phyloP scores from a whole-genome alignment of 2,329 filamentous ascomycete genomes.

The Trichoderma aggressivum region DNA sequence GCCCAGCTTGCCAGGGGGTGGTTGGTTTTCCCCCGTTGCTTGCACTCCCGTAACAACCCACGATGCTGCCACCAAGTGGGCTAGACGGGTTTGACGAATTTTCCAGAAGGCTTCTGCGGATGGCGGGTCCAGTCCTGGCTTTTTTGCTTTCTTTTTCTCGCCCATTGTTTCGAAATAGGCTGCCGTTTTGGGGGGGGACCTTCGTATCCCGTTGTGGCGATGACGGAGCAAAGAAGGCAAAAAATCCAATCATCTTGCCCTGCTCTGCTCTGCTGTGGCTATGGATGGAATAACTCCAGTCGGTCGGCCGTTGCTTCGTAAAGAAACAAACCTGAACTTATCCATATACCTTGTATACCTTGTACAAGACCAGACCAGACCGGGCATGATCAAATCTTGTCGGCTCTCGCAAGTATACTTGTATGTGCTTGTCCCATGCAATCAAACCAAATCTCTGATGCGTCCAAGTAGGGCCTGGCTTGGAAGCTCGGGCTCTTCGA shows the following conservation, averaged over 20 bases:
- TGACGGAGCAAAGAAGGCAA: neutral
- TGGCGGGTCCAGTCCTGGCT: neutral
- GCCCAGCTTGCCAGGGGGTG: neutral
- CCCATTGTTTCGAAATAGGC: neutral
- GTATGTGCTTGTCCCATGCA: neutral
- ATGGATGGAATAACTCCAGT: neutral
- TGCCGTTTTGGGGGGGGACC: neutral
- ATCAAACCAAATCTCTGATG: neutral
- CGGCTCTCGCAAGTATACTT: neutral
- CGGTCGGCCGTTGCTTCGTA: neutral
- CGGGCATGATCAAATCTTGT: neutral
- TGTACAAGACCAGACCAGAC: neutral
- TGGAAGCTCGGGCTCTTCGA: slow-evolving; percentile 1
- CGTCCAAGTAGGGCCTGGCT: neutral
- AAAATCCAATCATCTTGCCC: neutral
- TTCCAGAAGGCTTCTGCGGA: slow-evolving; percentile 12
- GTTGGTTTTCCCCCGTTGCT: neutral
- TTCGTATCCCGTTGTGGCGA: neutral
- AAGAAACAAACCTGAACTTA: neutral
- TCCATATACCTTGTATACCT: neutral
- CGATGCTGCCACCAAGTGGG: slow-evolving; percentile 13
- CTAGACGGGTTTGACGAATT: slow-evolving; percentile 5
- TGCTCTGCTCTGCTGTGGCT: neutral
- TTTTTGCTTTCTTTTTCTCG: neutral
- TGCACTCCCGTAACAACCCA: neutral